A percentile compares a stretch with the other conserved stretches of the same genome.
Conservation (phyloP, 2,329 filamentous ascomycete species). For the Ceratocystis cubensis region DNA sequence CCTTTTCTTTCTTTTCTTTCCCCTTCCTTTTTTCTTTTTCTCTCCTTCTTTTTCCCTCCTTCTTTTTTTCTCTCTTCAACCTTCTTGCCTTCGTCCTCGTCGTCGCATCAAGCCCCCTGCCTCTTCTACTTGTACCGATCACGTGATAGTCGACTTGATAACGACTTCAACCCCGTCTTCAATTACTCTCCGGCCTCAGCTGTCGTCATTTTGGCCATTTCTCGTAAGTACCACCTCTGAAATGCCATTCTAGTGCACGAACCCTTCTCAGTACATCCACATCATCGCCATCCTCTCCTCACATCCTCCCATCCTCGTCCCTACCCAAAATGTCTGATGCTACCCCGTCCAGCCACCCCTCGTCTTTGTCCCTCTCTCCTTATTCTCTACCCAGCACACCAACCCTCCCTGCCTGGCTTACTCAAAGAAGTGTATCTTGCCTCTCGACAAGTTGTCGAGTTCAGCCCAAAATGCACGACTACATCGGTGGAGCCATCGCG, state of each 20-base stretch:
- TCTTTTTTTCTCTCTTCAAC: not conserved
- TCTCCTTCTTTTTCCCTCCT: not conserved
- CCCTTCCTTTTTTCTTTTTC: not conserved
- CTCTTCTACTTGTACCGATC: not conserved
- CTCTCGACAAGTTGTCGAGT: too few relatives aligned
- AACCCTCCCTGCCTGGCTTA: not conserved
- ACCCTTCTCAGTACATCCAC: not conserved
- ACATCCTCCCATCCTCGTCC: not conserved
- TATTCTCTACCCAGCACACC: not conserved
- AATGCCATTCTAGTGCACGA: not conserved
- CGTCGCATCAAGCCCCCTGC: slow-evolving; percentile 22
- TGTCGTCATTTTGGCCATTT: not conserved
- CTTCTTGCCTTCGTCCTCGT: not conserved
- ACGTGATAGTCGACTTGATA: not conserved
- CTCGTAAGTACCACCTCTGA: not conserved
- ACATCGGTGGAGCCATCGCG: too few relatives aligned
- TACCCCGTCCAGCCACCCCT: slow-evolving; percentile 5
- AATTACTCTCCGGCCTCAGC: not conserved
- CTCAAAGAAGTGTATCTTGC: too few relatives aligned
- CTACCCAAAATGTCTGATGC: slow-evolving; percentile 1
- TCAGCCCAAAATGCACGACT: not conserved
- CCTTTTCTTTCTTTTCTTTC: not conserved
- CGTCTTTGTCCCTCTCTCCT: not conserved
- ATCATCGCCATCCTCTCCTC: not conserved
- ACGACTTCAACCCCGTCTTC: not conserved